phyloP scores from a whole-genome alignment of 2,329 filamentous ascomycete species.

The Fusarium sublunatum region DNA sequence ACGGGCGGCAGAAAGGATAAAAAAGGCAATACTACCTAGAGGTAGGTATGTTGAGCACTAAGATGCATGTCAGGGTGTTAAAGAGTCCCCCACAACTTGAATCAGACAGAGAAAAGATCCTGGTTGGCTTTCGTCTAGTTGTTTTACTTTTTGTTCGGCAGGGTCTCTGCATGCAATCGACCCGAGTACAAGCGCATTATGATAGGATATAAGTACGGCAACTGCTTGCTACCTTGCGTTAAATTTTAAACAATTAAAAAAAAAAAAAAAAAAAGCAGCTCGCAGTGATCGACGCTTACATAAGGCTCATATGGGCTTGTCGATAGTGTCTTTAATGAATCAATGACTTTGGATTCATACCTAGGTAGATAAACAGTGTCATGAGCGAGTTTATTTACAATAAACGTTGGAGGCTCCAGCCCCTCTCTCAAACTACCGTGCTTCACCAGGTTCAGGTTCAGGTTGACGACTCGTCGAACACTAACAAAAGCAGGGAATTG shows the following conservation, averaged over 20 bases:
- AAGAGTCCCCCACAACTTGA: slow-evolving; percentile 8
- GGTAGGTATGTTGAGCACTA: not conserved
- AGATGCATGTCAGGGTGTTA: slow-evolving; percentile 4
- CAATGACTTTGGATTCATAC: slow-evolving; percentile 3
- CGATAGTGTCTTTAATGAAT: slow-evolving; percentile 2
- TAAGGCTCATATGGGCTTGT: not conserved
- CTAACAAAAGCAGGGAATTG: slow-evolving; percentile 25
- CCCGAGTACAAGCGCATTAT: not conserved
- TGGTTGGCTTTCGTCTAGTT: slow-evolving; percentile 12
- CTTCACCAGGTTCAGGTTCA: slow-evolving; percentile 20
- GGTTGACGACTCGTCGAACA: slow-evolving; percentile 14
- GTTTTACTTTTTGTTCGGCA: slow-evolving; percentile 22
- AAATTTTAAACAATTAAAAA: not conserved
- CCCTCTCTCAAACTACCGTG: not conserved
- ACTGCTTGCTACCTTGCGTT: too few relatives aligned
- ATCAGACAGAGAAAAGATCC: slow-evolving; percentile 4
- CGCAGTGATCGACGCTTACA: slow-evolving; percentile 4
- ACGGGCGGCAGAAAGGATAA: not conserved
- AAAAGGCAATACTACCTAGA: not conserved
- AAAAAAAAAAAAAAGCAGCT: slow-evolving; percentile 1
- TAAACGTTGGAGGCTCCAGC: not conserved
- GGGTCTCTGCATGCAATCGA: slow-evolving; percentile 23
- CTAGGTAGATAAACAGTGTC: slow-evolving; percentile 3
- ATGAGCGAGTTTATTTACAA: not conserved
- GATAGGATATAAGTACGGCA: too few relatives aligned